Evolutionary conservation across 1,284 basidiomycete genomes (phyloP).

Genomic region (Moesziomyces parantarcticus): DNA sequence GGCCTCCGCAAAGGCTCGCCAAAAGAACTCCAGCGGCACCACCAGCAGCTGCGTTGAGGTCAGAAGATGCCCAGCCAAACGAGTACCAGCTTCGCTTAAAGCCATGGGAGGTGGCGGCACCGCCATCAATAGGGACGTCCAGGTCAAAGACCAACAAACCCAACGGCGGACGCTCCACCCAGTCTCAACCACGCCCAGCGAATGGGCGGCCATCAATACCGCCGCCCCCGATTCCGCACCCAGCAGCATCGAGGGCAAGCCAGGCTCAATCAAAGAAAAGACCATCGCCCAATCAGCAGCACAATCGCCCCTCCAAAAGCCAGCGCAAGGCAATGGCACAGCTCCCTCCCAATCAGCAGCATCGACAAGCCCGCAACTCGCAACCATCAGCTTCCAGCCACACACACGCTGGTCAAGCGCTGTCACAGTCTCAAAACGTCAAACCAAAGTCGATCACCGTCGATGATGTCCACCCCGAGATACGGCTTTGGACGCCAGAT

Average conservation of each 20-base stretch:
- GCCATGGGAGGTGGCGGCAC: constrained; percentile 43
- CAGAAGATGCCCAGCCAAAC: constrained; percentile 46
- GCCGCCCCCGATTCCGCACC: too few species aligned
- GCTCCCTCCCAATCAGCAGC: not conserved
- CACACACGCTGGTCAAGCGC: too few species aligned
- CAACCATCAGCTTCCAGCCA: not conserved
- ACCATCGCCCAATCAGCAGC: not conserved
- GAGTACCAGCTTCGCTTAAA: constrained; percentile 21
- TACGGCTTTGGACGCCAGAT: constrained; percentile 5
- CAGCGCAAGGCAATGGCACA: not conserved
- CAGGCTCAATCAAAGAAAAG: not conserved
- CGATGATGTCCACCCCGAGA: constrained; percentile 6
- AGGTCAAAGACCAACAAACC: not conserved
- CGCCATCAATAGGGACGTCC: constrained; percentile 24
- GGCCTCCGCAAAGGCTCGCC: not conserved
- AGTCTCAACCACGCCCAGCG: not conserved
- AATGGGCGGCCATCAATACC: too few species aligned
- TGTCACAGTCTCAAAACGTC: not conserved
- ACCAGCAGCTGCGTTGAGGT: constrained; percentile 24
- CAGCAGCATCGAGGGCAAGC: too few species aligned
- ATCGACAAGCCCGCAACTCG: not conserved
- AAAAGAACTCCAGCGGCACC: constrained; percentile 18
- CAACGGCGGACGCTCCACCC: not conserved
- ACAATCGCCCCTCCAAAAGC: not conserved
- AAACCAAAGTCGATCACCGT: constrained; percentile 1